Conservation (phyloP, 1,284 basidiomycete genomes). For the Moesziomyces sp. region DNA sequence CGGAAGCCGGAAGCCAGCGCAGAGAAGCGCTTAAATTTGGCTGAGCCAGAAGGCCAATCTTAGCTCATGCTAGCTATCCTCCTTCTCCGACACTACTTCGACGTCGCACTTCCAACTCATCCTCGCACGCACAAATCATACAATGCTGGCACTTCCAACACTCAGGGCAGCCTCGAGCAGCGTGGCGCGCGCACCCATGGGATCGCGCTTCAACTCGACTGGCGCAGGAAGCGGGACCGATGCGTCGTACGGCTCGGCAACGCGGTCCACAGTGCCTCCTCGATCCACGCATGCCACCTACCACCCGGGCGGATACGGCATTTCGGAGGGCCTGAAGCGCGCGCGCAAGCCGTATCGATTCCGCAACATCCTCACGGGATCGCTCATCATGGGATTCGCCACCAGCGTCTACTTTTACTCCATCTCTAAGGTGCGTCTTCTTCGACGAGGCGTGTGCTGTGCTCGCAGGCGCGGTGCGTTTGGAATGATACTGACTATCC, state of each 20-base stretch:
- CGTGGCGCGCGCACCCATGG: constrained; percentile 1
- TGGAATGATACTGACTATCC: not conserved
- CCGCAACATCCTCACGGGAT: constrained; percentile 82
- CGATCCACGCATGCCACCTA: constrained; percentile 54
- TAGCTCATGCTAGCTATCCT: constrained; percentile 3
- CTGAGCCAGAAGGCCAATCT: constrained; percentile 1
- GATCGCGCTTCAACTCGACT: constrained; percentile 30
- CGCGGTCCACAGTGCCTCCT: constrained; percentile 42
- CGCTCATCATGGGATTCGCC: constrained; percentile 78
- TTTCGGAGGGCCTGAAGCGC: constrained; percentile 74
- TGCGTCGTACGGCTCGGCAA: constrained; percentile 23
- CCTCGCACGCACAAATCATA: too few species aligned
- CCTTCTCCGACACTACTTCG: not conserved
- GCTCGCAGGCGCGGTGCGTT: too few species aligned
- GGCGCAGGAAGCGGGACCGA: constrained; percentile 23
- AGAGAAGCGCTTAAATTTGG: not conserved
- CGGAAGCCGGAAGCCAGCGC: not conserved
- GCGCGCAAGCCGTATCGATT: constrained; percentile 85
- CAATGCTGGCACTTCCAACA: constrained; percentile 15
- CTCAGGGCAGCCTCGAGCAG: constrained; percentile 12
- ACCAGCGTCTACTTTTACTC: constrained; percentile 91
- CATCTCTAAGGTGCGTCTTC: constrained; percentile 70
- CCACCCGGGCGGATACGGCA: constrained; percentile 56
- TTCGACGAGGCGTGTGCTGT: too few species aligned
- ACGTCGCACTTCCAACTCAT: too few species aligned